phyloP scores from a whole-genome alignment of 2,329 filamentous ascomycete genomes.

The Hymenoscyphus albidus region DNA sequence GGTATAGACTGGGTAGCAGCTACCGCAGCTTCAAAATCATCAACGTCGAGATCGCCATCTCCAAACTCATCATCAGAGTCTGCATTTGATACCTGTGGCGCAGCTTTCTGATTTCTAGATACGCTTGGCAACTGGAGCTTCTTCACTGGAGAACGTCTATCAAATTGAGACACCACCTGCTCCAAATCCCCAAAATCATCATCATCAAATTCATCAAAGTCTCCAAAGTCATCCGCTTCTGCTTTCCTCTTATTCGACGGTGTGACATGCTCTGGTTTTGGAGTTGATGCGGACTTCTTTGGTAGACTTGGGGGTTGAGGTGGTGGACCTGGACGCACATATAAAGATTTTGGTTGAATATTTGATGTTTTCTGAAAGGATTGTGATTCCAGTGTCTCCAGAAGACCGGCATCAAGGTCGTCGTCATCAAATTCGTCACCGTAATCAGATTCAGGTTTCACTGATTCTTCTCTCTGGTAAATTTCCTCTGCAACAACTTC shows the following conservation, averaged over 20 bases:
- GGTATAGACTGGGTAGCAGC: conserved; percentile 62
- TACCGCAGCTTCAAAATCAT: conserved; percentile 76
- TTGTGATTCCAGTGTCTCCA: conserved; percentile 51
- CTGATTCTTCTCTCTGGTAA: neutral
- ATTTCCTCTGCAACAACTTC: neutral
- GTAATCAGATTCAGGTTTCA: conserved; percentile 30
- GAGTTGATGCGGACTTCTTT: neutral
- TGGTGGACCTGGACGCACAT: conserved; percentile 9
- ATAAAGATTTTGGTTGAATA: neutral
- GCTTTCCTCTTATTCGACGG: neutral
- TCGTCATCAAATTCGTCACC: conserved; percentile 52
- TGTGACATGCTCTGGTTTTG: neutral
- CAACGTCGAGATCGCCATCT: conserved; percentile 54
- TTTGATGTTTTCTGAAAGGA: conserved; percentile 21
- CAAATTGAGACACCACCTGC: conserved; percentile 53
- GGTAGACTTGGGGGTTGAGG: neutral
- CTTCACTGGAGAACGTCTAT: conserved; percentile 36
- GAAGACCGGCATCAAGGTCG: conserved; percentile 36
- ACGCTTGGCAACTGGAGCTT: neutral
- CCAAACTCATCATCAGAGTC: conserved; percentile 71
- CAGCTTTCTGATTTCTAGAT: neutral
- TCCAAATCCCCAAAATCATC: conserved; percentile 57
- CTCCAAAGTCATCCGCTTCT: conserved; percentile 58
- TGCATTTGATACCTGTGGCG: conserved; percentile 36
- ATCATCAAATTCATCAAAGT: conserved; percentile 50